Percentiles rank a stretch among this genome's conserved stretches.
phyloP scores from a whole-genome alignment of 768 basidiomycete genomes.

The Aureoboletus auriporus region DNA sequence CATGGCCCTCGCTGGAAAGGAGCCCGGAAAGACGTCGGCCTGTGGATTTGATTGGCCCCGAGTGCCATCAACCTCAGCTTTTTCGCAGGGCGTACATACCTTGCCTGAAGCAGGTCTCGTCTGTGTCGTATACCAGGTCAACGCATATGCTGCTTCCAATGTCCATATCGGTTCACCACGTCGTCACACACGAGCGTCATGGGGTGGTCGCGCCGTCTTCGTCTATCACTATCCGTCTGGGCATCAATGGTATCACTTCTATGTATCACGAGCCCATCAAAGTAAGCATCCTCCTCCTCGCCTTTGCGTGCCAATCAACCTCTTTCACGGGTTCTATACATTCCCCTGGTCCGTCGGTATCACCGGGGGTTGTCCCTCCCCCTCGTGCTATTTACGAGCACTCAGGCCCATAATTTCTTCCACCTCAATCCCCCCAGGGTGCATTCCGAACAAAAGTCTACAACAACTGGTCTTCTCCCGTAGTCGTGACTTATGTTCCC shows the following conservation, averaged over 20 bases:
- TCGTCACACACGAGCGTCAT: slow-evolving; percentile 36
- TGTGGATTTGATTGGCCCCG: slow-evolving; percentile 89
- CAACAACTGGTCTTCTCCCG: too few species aligned
- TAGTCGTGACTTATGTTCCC: too few species aligned
- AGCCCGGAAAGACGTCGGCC: slow-evolving; percentile 93
- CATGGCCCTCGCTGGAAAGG: slow-evolving; percentile 93
- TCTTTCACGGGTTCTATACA: slow-evolving; percentile 71
- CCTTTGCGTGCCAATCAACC: neutral
- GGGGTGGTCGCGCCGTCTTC: slow-evolving; percentile 85
- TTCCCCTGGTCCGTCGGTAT: slow-evolving; percentile 97
- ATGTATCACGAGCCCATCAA: slow-evolving; percentile 88
- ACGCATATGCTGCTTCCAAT: slow-evolving; percentile 78
- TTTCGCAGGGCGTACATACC: slow-evolving; percentile 60
- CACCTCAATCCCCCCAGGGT: slow-evolving; percentile 81
- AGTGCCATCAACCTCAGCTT: slow-evolving; percentile 71
- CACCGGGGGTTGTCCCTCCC: slow-evolving; percentile 91
- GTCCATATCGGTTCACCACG: slow-evolving; percentile 27
- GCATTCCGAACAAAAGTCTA: too few species aligned
- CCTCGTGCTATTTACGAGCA: slow-evolving; percentile 97
- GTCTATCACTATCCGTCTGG: slow-evolving; percentile 82
- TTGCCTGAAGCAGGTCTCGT: slow-evolving; percentile 81
- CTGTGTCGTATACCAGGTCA: slow-evolving; percentile 75
- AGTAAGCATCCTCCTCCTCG: slow-evolving; percentile 33
- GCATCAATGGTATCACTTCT: slow-evolving; percentile 91
- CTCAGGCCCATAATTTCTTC: slow-evolving; percentile 83